These are phyloP conservation scores for Trichoderma sp. DNA, from an alignment of 2,329 filamentous ascomycete species.

Conservation along the genomic window DNA sequence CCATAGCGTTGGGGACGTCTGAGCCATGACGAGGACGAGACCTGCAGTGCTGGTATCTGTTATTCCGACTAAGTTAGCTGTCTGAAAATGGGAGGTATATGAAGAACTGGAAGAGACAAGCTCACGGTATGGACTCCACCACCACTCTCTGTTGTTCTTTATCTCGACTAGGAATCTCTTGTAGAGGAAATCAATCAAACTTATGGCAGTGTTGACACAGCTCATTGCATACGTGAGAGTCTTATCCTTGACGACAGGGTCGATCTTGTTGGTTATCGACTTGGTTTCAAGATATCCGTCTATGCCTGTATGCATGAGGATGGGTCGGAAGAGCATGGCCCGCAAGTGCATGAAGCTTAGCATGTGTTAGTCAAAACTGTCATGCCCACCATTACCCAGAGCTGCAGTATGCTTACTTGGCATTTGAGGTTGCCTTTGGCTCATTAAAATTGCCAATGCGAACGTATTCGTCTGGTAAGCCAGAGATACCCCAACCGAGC, in stretches of 20 bases:
- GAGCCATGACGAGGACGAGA: constrained; percentile 24
- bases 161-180: constrained; percentile 20
- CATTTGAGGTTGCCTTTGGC: background rate
- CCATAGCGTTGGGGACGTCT: constrained; percentile 7
- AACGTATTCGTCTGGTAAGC: background rate
- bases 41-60: constrained; percentile 24
- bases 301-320: constrained; percentile 28
- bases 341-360: constrained; percentile 20
- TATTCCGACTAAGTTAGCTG: background rate
- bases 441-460: background rate
- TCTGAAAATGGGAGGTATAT: background rate
- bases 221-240: constrained; percentile 29
- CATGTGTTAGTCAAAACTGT: background rate
- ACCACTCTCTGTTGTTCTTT: constrained; percentile 37
- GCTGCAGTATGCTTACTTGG: background rate
- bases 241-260: constrained; percentile 7
- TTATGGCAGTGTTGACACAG: constrained; percentile 32
- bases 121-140: constrained; percentile 22
- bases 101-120: background rate
- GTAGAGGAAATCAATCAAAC: constrained; percentile 32
- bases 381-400: background rate
- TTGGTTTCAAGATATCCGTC: background rate
- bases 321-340: constrained; percentile 23
- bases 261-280: constrained; percentile 3
- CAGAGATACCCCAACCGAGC: background rate